A percentile compares a stretch with the other conserved stretches of the same genome.
These are phyloP conservation scores for Tanozyma kutaoensis DNA, from an alignment of 805 yeast species.

Conservation along the genomic window DNA sequence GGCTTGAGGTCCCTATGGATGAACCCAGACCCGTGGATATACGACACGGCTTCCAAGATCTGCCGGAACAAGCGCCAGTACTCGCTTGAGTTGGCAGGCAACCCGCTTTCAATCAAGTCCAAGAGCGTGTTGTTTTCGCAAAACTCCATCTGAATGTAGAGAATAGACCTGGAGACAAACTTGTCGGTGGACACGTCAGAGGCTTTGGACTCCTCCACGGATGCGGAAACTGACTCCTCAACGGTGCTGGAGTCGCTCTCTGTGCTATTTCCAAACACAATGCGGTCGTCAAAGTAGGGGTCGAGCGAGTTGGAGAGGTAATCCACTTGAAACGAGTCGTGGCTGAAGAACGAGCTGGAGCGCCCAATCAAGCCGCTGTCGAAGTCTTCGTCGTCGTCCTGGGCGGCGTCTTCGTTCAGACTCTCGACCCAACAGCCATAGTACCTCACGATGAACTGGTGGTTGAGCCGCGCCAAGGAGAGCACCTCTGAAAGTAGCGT, in stretches of 20 bases:
- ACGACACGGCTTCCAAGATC: slow-evolving; percentile 76
- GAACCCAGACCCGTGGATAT: slow-evolving; percentile 87
- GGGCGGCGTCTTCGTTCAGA: slow-evolving; percentile 16
- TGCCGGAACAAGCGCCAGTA: slow-evolving; percentile 89
- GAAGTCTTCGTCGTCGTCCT: slow-evolving; percentile 8
- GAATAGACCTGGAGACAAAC: no score
- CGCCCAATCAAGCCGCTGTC: slow-evolving; percentile 11
- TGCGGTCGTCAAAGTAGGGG: slow-evolving; percentile 31
- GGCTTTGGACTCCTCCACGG: no score
- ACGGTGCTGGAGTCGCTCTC: no score
- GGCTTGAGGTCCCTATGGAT: slow-evolving; percentile 95
- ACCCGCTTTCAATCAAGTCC: slow-evolving; percentile 65
- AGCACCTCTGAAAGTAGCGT: slow-evolving; percentile 82
- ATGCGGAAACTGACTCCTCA: no score
- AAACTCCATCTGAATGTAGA: slow-evolving; percentile 96
- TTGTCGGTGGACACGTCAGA: no score
- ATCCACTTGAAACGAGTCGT: slow-evolving; percentile 34
- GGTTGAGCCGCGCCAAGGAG: slow-evolving; percentile 81
- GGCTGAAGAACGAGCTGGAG: slow-evolving; percentile 7
- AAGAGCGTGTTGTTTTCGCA: slow-evolving; percentile 88
- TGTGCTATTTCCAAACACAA: slow-evolving; percentile 20
- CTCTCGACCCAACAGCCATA: slow-evolving; percentile 97
- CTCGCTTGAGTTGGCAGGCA: slow-evolving; percentile 58
- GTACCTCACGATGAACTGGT: slow-evolving; percentile 91
- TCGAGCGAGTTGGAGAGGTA: slow-evolving; percentile 53